Percentiles rank a stretch among this genome's conserved stretches.
Evolutionary conservation across 805 yeast genomes (phyloP).

Genomic region (Yarrowia deformans): DNA sequence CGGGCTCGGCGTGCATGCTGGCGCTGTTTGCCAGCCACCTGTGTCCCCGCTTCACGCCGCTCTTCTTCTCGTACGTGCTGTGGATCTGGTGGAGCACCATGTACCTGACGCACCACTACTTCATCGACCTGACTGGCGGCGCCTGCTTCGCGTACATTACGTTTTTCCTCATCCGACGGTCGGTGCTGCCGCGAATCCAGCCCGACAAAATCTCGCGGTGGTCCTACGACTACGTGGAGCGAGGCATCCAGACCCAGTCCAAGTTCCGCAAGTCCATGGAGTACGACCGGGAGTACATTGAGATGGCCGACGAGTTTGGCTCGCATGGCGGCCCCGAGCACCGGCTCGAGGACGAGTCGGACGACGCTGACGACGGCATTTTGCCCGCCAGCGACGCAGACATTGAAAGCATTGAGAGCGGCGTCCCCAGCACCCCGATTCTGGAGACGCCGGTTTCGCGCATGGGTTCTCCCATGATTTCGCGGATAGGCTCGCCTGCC

Average conservation of each 20-base stretch:
- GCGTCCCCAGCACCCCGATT: constrained; percentile 30
- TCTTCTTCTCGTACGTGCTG: constrained; percentile 78
- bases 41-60: constrained; percentile 71
- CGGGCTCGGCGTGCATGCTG: constrained; percentile 94
- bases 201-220: constrained; percentile 53
- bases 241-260: constrained; percentile 44
- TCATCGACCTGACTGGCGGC: constrained; percentile 92
- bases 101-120: constrained; percentile 97
- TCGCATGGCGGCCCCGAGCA: constrained; percentile 27
- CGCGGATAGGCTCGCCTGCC: constrained; percentile 32
- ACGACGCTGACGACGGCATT: constrained; percentile 38
- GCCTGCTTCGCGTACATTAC: constrained; percentile 78
- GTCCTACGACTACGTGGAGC: constrained; percentile 54
- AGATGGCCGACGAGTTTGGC: constrained; percentile 40
- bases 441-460: constrained; percentile 34
- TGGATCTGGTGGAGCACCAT: constrained; percentile 99
- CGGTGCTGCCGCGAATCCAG: constrained; percentile 62
- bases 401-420: constrained; percentile 38
- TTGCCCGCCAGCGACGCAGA: constrained; percentile 37
- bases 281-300: constrained; percentile 44
- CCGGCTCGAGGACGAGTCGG: constrained; percentile 37
- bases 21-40: constrained; percentile 83
- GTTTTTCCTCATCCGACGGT: constrained; percentile 72
- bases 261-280: constrained; percentile 47
- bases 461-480: constrained; percentile 34